Conservation (phyloP, 2,329 filamentous ascomycete species). For the Aspergillus costaricaensis region DNA sequence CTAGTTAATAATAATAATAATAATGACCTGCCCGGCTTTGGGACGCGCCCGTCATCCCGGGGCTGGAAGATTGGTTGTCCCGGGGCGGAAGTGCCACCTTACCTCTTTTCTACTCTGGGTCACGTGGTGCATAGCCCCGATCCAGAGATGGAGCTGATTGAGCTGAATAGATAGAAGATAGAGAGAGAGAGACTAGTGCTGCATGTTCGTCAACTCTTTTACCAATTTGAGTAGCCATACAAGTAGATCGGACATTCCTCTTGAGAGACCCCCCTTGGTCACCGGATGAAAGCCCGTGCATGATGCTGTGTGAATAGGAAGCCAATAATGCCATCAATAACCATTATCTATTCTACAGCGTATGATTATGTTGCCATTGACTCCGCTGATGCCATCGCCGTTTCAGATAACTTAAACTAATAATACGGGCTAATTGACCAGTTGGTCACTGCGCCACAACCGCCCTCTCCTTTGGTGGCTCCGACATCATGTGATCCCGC, state of each 20-base stretch:
- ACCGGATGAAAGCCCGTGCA: not conserved
- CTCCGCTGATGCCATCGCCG: slow-evolving; percentile 15
- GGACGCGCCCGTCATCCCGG: slow-evolving; percentile 16
- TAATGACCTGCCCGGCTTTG: not conserved
- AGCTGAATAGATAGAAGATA: no score
- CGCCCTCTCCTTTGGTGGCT: not conserved
- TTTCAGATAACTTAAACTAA: slow-evolving; percentile 8
- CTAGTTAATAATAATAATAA: not conserved
- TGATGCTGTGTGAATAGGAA: not conserved
- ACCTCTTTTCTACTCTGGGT: slow-evolving; percentile 5
- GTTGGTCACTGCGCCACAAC: slow-evolving; percentile 1
- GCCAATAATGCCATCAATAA: not conserved
- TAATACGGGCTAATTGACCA: no score
- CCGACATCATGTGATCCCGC: slow-evolving; percentile 24
- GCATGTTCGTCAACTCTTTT: not conserved
- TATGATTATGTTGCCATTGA: not conserved
- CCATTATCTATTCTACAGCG: not conserved
- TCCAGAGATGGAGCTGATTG: no score
- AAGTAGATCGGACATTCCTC: not conserved
- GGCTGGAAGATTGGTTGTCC: slow-evolving; percentile 13
- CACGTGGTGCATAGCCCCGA: slow-evolving; percentile 10
- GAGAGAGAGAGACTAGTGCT: not conserved
- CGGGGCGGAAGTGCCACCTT: slow-evolving; percentile 22
- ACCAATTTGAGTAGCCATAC: not conserved
- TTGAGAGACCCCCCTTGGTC: no score